Base-by-base conservation (phyloP, 23 red algal species). In the Gracilariopsis chorda region DNA sequence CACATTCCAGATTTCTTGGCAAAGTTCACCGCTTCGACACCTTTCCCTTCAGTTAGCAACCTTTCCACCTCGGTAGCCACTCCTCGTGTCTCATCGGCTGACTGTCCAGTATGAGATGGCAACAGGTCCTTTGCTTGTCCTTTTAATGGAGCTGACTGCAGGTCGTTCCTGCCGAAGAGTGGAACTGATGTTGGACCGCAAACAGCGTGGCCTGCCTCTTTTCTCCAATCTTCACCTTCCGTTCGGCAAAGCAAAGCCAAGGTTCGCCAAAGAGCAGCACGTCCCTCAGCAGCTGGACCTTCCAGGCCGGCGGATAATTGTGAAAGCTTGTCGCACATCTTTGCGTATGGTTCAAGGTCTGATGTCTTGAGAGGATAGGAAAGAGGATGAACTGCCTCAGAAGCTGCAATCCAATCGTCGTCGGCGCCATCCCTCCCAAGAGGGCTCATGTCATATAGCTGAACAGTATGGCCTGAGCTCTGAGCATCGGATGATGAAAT, bases 291-390 rank as follows among this genome's bases (percentile, higher is more conserved):
- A 41, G 61, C 46, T 3, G 65, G 30, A 11, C 65, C 51, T 44
- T 37, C 40, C 41, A 89, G 49, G 13, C 85, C 68, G 55, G 47
- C 68, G 21, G 85, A 61, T 5, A 40, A 33, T 9, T 78, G 65
- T 33, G 85, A 73, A 17, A 89, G 64, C 13, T 47, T 25, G 20
- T 89, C 69, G 47, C 85, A 89, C 85, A 89, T 89, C n/a, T 62
- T 69, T 9, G 68, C 85, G 65, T 77, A 76, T 3, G 70, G n/a
- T 30, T 60, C 33, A 11, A 89, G 29, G 20, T 89, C 63, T 9
- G 64, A 28, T 1, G 51, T 33, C 25, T 61, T 32, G 53, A 57
- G 23, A 20, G 85, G 85, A 45, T 72, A 62, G 48, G 51, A 23
- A 5, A 76, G 17, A 1, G 85, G 85, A 17, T 64, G 21, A 13